These are phyloP conservation scores for Yamadazyma atlantica DNA, from an alignment of 1,139 yeast species.

Conservation along the genomic window DNA sequence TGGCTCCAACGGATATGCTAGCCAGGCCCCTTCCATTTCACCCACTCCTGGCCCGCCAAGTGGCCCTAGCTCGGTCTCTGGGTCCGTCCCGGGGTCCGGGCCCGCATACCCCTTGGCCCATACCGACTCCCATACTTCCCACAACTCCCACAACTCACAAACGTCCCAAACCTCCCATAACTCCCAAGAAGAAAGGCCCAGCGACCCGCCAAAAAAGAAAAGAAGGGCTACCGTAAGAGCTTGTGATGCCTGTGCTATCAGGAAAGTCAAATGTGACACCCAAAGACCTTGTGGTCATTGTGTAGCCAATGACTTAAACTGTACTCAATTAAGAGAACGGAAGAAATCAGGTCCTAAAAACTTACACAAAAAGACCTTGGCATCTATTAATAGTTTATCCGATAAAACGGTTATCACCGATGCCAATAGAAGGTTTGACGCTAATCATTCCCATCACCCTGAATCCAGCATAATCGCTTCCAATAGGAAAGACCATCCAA, in stretches of 20 bases:
- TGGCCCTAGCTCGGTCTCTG: too few species aligned
- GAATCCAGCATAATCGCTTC: conserved; percentile 14
- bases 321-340: conserved; percentile 38
- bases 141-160: background rate
- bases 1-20: background rate
- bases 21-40: background rate
- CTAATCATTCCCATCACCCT: conserved; percentile 6
- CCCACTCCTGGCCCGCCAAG: too few species aligned
- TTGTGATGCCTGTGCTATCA: conserved; percentile 47
- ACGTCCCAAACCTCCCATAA: background rate
- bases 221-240: conserved; percentile 29
- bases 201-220: conserved; percentile 19
- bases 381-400: conserved; percentile 29
- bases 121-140: background rate
- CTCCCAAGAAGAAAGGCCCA: conserved; percentile 1
- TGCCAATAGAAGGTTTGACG: conserved; percentile 13
- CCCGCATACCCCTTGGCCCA: background rate
- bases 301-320: conserved; percentile 32
- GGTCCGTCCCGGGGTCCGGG: background rate
- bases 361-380: conserved; percentile 37
- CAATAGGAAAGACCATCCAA: conserved; percentile 17
- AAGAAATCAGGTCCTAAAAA: conserved; percentile 47
- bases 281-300: conserved; percentile 42
- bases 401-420: conserved; percentile 13
- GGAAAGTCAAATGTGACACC: conserved; percentile 44